A percentile compares a stretch with the other conserved stretches of the same genome.
These are phyloP conservation scores for Plenodomus biglobosus DNA, from an alignment of 2,329 filamentous ascomycete species.

Conservation along the genomic window DNA sequence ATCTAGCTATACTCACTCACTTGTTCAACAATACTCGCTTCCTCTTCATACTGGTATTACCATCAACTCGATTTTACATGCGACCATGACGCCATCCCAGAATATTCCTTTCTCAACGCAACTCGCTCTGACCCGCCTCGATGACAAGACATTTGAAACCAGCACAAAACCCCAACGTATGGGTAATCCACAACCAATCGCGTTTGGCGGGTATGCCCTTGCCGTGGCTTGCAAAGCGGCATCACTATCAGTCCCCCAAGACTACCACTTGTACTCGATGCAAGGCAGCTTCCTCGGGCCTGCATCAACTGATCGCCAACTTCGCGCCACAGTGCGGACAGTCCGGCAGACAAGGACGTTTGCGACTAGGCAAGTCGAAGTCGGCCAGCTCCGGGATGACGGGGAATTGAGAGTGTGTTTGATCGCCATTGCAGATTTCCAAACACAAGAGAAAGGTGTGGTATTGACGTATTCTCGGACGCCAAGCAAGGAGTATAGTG, in stretches of 20 bases:
- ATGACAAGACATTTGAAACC: slow-evolving; percentile 17
- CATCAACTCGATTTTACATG: too few relatives aligned
- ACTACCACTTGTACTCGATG: slow-evolving; percentile 51
- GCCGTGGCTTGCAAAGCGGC: slow-evolving; percentile 49
- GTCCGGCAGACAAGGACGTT: slow-evolving; percentile 53
- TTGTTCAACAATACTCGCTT: too few relatives aligned
- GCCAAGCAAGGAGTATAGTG: slow-evolving; percentile 38
- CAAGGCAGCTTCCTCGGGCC: slow-evolving; percentile 54
- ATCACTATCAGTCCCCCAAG: slow-evolving; percentile 39
- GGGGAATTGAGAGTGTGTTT: slow-evolving; percentile 46
- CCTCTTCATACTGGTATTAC: too few relatives aligned
- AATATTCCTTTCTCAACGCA: slow-evolving; percentile 14
- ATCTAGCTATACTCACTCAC: too few relatives aligned
- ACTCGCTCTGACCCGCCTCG: slow-evolving; percentile 13
- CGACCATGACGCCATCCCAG: neutral
- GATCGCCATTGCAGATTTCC: slow-evolving; percentile 53
- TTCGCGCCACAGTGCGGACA: slow-evolving; percentile 43
- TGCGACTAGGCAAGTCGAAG: slow-evolving; percentile 51
- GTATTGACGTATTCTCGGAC: slow-evolving; percentile 46
- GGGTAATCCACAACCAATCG: slow-evolving; percentile 43
- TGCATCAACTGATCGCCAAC: slow-evolving; percentile 44
- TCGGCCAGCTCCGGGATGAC: slow-evolving; percentile 47
- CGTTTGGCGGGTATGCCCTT: slow-evolving; percentile 52
- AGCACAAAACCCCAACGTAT: slow-evolving; percentile 40
- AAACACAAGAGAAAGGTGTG: slow-evolving; percentile 43